A percentile compares a stretch with the other conserved stretches of the same genome.
Evolutionary conservation across 148 eudicot genomes (phyloP).

Genomic region (Linanthus parryae): DNA sequence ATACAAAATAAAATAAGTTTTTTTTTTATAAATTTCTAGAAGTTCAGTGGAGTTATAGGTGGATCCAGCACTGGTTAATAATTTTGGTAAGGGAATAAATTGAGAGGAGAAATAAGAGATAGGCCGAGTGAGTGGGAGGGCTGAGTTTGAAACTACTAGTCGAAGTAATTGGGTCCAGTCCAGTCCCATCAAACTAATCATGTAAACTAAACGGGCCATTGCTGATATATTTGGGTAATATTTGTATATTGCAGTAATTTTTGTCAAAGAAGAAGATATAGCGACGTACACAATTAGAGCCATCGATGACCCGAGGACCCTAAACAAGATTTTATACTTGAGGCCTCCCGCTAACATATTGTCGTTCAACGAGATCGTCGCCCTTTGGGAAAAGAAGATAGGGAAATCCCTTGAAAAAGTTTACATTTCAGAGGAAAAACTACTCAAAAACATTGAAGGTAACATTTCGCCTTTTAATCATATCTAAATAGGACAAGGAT

Average conservation of each 20-base stretch:
- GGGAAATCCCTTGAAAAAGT: conserved; percentile 21
- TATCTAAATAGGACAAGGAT: too few species aligned
- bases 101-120: too few species aligned
- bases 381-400: conserved; percentile 33
- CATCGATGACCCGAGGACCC: conserved; percentile 9
- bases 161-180: too few species aligned
- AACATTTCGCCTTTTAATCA: neutral
- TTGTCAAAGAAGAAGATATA: conserved; percentile 16
- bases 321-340: conserved; percentile 8
- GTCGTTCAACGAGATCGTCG: conserved; percentile 30
- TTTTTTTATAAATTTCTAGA: too few species aligned
- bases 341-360: conserved; percentile 15
- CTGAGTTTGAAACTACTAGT: too few species aligned
- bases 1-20: too few species aligned
- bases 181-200: too few species aligned
- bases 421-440: conserved; percentile 23
- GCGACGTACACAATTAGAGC: conserved; percentile 10
- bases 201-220: too few species aligned
- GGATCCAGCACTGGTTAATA: too few species aligned
- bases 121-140: too few species aligned
- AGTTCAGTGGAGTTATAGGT: too few species aligned
- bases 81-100: too few species aligned
- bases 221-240: neutral
- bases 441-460: conserved; percentile 22
- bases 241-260: conserved; percentile 12